phyloP scores from a whole-genome alignment of 2,329 filamentous ascomycete species.

The Metarhizium humberi region DNA sequence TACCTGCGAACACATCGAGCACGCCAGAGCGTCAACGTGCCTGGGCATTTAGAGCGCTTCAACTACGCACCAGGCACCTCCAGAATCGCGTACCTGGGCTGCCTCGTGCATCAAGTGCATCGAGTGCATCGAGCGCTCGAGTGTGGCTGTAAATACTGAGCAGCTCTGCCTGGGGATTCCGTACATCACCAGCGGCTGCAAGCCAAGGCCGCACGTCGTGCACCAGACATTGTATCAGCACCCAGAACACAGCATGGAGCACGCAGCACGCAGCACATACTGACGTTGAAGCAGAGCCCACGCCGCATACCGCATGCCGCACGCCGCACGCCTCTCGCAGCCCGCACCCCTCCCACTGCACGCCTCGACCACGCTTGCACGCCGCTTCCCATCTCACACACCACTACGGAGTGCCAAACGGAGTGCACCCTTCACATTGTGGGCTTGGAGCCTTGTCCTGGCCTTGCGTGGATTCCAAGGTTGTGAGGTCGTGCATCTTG shows the following conservation, averaged over 20 bases:
- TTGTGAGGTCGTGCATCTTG: background rate
- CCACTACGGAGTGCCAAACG: background rate
- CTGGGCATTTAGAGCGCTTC: too few relatives aligned
- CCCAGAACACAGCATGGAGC: background rate
- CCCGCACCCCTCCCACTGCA: background rate
- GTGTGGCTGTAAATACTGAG: background rate
- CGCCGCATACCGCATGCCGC: background rate
- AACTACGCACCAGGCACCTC: too few relatives aligned
- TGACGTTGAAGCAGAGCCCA: background rate
- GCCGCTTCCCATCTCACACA: background rate
- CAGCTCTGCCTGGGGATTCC: background rate
- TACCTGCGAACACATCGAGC: too few relatives aligned
- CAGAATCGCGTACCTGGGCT: too few relatives aligned
- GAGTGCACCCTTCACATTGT: background rate
- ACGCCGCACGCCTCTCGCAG: constrained; percentile 3
- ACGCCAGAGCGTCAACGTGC: too few relatives aligned
- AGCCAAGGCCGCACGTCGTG: background rate
- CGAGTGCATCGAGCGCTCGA: background rate
- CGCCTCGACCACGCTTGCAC: background rate
- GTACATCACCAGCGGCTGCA: constrained; percentile 3
- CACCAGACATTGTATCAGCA: background rate
- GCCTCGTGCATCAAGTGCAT: background rate
- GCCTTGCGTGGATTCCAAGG: background rate
- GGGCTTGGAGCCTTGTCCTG: background rate
- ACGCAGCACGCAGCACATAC: background rate